Base-by-base conservation (phyloP, 768 basidiomycete genomes). In the Pulveroboletus sp. region DNA sequence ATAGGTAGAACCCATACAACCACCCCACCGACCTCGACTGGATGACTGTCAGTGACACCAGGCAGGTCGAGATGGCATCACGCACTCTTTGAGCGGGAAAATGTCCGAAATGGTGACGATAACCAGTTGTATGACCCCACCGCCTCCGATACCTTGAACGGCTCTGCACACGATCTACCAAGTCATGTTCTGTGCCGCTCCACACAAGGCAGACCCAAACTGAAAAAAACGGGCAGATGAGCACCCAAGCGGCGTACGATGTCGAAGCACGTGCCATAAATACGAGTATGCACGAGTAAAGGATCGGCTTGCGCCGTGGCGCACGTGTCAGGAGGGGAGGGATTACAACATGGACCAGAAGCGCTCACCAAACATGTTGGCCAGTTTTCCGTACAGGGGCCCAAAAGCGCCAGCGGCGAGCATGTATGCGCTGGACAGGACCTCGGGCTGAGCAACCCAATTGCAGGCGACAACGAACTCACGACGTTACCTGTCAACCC, bases 181-280 rank as follows among this genome's bases (percentile, higher is more conserved):
- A 4, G 71, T 76, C 79, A 91, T 84, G 48, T 50, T 81, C 60
- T 92, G 84, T 0, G 89, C 87, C 1, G 86, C 83, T 10, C 89
- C 89, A 59, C 87, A 90, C 37, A 92, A 68, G 4, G 86, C 87
- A 6, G 86, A 89, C 26, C 86, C 87, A 53, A 88, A 64, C 85
- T 86, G 57, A 28, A 15, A 21, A 21, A 21, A 35, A 35, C 50
- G 17, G 55, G 37, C 9, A 27, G 46, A 47, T 28, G 27, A 28
- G 27, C 27, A 28, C 27, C 27, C 27, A 28, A 28, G 27, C 27
- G 3, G 6, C 27, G 5, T 28, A 28, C 27, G 11, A 5, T 33
- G 15, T 30, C 2, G 10, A 32, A 2, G 9, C 15, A 37, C 76
- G 37, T 58, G 88, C 81, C 68, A 92, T 64, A 64, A 93, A 93